Conservation (phyloP, 768 basidiomycete species). For the Boletus sp. region DNA sequence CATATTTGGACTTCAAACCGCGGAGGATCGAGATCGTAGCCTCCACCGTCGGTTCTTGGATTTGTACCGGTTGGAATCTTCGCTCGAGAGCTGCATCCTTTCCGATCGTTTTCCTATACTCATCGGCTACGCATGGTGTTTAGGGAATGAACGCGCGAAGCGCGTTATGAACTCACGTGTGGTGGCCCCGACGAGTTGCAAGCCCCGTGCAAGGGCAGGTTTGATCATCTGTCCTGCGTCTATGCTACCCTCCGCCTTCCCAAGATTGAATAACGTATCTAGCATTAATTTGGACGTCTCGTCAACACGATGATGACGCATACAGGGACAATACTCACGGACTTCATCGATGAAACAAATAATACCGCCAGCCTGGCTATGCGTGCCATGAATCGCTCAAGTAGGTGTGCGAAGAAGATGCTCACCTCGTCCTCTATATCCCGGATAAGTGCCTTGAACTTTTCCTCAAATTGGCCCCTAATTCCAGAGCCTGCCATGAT, state of each 20-base stretch:
- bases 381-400: constrained; percentile 18
- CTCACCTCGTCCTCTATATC: constrained; percentile 81
- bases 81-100: constrained; percentile 91
- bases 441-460: constrained; percentile 84
- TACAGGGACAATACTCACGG: constrained; percentile 49
- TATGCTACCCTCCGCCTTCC: constrained; percentile 88
- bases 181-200: constrained; percentile 88
- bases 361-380: constrained; percentile 58
- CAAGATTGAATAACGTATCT: constrained; percentile 84
- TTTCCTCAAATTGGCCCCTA: constrained; percentile 90
- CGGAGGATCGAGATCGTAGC: constrained; percentile 84
- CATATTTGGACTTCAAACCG: constrained; percentile 79
- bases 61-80: constrained; percentile 85
- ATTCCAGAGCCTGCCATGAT: constrained; percentile 90
- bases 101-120: constrained; percentile 87
- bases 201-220: constrained; percentile 80
- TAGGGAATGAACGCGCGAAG: not conserved
- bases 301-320: not conserved
- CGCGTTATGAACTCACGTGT: constrained; percentile 53
- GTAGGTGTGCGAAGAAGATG: constrained; percentile 22
- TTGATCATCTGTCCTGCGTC: constrained; percentile 95
- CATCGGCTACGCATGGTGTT: constrained; percentile 48
- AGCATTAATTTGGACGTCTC: not conserved
- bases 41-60: constrained; percentile 86
- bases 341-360: constrained; percentile 96